Conservation (phyloP, 495 filamentous ascomycete genomes). For the Penicillium verhagenii region DNA sequence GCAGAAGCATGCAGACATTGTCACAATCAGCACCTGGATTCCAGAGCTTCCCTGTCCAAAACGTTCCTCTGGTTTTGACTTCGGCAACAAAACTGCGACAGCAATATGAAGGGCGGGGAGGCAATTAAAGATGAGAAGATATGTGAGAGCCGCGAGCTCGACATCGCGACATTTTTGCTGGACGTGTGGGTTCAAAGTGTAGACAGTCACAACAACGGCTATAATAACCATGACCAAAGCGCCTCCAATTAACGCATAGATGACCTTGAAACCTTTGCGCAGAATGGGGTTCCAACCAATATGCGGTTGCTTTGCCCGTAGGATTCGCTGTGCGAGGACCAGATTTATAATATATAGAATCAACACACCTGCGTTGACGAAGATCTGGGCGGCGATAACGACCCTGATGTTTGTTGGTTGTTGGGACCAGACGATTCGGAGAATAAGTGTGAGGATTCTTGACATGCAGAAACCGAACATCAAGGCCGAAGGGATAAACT, state of each 20-base stretch:
- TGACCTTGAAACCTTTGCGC: conserved; percentile 47
- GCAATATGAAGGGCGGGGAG: conserved; percentile 65
- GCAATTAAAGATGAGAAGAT: conserved; percentile 69
- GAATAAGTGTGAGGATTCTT: conserved; percentile 58
- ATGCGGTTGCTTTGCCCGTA: conserved; percentile 68
- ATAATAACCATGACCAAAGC: conserved; percentile 70
- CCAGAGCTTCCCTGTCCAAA: conserved; percentile 69
- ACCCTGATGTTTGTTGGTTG: conserved; percentile 47
- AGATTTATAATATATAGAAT: conserved; percentile 81
- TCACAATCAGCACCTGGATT: conserved; percentile 63
- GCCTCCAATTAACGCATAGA: conserved; percentile 61
- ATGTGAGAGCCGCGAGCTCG: conserved; percentile 65
- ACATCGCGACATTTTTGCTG: conserved; percentile 57
- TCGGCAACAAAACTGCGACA: conserved; percentile 49
- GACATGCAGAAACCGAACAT: conserved; percentile 80
- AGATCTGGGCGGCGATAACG: conserved; percentile 69
- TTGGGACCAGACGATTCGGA: conserved; percentile 58
- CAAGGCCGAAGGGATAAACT: conserved; percentile 68
- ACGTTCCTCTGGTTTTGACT: conserved; percentile 52
- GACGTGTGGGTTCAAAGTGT: conserved; percentile 55
- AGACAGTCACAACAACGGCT: conserved; percentile 61
- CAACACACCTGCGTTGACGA: conserved; percentile 74
- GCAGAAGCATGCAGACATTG: conserved; percentile 53
- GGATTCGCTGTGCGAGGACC: conserved; percentile 72
- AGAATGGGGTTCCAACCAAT: conserved; percentile 63